Base-by-base conservation (phyloP, 1,284 basidiomycete species). In the Fomitopsis schrenkii region DNA sequence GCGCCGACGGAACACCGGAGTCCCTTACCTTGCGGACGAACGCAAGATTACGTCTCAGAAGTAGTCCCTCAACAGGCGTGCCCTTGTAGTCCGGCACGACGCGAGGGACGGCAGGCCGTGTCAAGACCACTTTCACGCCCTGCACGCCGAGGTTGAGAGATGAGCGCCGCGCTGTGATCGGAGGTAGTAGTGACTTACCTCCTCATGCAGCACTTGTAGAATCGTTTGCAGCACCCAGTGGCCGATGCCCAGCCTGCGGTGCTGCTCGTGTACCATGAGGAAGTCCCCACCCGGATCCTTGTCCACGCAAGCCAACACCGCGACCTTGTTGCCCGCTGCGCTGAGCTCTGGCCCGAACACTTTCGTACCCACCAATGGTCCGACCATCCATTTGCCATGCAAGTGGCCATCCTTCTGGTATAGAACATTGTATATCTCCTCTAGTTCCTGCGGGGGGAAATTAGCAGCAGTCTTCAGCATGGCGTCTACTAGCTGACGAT, bases 311-410 rank as follows among this genome's bases (percentile, higher is more conserved):
- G 44, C 38, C 3, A 60, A 44, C 30, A 60, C 41, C 1, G 59
- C 59, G 30, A 60, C 10, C 35, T 60, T 60, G 10, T 4, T 36
- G 8, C 22, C 50, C 3, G 41, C 36, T 6, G 59, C 54, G 41
- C 35, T 56, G 30, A 60, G 41, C 36, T 60, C 59, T 46, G 59
- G 41, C 19, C 59, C 59, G 35, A 60, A 60, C 17, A 56, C 22
- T 26, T 33, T 40, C 8, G 59, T 60, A 30, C 59, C 59, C 7
- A 44, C 28, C 12, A 36, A n/a, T 15, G 6, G n/a, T 4, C 54
- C 53, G 15, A 9, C n/a, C 22, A 26, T 41, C 59, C 59, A 60
- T 36, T 26, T 40, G 14, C 19, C 44, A n/a, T 38, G 59, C 15
- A 50, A 26, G 4, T 30, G 30, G 33, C 59, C 59, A 33, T 56